Evolutionary conservation across 257 asterid species (phyloP).

Genomic region (Solanum piurae): DNA sequence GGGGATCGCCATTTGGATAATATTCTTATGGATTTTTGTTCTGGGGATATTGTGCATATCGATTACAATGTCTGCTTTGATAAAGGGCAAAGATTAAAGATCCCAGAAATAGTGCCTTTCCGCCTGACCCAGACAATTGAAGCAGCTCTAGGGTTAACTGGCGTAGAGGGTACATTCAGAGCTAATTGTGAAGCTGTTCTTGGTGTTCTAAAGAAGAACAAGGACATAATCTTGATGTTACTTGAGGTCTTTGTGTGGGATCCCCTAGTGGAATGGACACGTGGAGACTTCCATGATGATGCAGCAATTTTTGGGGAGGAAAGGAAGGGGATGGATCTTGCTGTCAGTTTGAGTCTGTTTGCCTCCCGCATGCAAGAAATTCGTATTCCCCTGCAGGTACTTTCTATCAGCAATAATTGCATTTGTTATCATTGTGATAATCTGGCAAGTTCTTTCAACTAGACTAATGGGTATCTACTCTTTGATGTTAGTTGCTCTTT

Average conservation of each 20-base stretch:
- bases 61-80: conserved; percentile 99
- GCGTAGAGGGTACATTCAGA: conserved; percentile 92
- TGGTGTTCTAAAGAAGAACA: conserved; percentile 80
- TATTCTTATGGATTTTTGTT: conserved; percentile 82
- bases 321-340: conserved; percentile 99
- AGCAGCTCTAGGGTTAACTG: conserved; percentile 92
- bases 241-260: conserved; percentile 96
- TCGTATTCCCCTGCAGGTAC: conserved; percentile 95
- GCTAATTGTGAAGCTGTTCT: conserved; percentile 88
- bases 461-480: neutral
- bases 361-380: conserved; percentile 98
- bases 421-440: neutral
- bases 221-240: conserved; percentile 88
- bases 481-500: neutral
- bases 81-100: conserved; percentile 89
- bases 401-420: neutral
- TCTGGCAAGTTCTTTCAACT: neutral
- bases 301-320: conserved; percentile 99
- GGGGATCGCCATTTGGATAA: conserved; percentile 99
- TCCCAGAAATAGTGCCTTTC: conserved; percentile 98
- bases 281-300: conserved; percentile 94
- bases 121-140: conserved; percentile 97
- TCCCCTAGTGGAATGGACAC: conserved; percentile 99
- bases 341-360: conserved; percentile 92
- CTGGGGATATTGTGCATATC: conserved; percentile 90